Evolutionary conservation across 2,329 filamentous ascomycete genomes (phyloP).

Genomic region (Hypomyces rosellus): DNA sequence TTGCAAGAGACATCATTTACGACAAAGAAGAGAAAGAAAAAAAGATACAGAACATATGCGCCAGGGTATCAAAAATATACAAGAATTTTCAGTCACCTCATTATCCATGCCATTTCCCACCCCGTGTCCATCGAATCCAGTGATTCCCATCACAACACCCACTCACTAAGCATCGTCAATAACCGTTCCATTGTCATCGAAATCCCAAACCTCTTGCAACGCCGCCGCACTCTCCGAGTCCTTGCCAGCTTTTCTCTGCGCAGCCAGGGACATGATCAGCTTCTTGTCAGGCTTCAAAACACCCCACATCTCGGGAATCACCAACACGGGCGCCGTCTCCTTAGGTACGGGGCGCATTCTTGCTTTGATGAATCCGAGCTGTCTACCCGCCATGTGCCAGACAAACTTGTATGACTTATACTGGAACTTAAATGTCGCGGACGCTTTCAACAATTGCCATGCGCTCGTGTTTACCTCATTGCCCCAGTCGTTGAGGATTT

Average conservation of each 20-base stretch:
- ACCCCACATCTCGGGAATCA: slow-evolving; percentile 32
- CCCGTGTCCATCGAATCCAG: slow-evolving; percentile 5
- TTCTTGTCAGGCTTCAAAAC: slow-evolving; percentile 31
- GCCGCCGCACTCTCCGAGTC: slow-evolving; percentile 19
- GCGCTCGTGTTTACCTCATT: slow-evolving; percentile 23
- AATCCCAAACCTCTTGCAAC: slow-evolving; percentile 22
- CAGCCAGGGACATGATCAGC: slow-evolving; percentile 18
- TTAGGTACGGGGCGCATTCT: slow-evolving; percentile 8
- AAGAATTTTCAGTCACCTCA: too few relatives aligned
- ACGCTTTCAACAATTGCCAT: slow-evolving; percentile 48
- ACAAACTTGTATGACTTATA: slow-evolving; percentile 27
- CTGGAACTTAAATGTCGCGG: slow-evolving; percentile 37
- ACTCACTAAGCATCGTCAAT: slow-evolving; percentile 23
- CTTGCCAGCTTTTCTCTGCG: slow-evolving; percentile 13
- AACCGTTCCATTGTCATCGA: slow-evolving; percentile 23
- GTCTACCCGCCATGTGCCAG: slow-evolving; percentile 43
- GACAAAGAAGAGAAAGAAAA: too few relatives aligned
- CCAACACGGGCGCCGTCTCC: slow-evolving; percentile 19
- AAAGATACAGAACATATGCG: too few relatives aligned
- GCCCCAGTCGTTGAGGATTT: slow-evolving; percentile 22
- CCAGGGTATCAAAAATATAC: too few relatives aligned
- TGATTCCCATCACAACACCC: slow-evolving; percentile 4
- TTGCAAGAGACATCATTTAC: too few relatives aligned
- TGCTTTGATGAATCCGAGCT: slow-evolving; percentile 44
- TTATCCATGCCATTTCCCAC: too few relatives aligned